Conservation (phyloP, 306 rosid species). For the Vachellia collinsii region DNA sequence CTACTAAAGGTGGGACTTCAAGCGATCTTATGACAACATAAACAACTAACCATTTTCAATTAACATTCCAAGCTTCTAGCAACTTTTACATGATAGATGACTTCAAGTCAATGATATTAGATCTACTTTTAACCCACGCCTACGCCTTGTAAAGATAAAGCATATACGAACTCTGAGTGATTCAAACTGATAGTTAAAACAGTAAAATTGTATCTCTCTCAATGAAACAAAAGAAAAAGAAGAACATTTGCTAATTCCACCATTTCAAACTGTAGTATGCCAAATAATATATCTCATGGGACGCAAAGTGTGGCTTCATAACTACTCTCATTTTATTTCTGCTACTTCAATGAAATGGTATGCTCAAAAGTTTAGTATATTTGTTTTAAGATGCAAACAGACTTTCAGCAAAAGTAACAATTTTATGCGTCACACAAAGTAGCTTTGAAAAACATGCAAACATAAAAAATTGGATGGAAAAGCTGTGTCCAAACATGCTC, state of each 20-base stretch:
- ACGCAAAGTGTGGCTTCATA: constrained; percentile 12
- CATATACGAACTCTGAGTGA: constrained; percentile 7
- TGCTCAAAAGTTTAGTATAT: not conserved
- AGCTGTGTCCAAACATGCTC: not conserved
- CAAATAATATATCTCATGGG: constrained; percentile 1
- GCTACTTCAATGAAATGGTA: constrained; percentile 19
- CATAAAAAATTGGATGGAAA: not conserved
- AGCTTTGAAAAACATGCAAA: not conserved
- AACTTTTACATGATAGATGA: constrained; percentile 20
- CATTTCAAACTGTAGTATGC: constrained; percentile 5
- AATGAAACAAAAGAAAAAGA: not conserved
- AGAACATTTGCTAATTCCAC: not conserved
- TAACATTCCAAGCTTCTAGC: not conserved
- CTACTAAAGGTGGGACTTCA: constrained; percentile 12
- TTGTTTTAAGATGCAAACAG: not conserved
- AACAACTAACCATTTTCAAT: constrained; percentile 22
- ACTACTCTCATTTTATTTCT: not conserved
- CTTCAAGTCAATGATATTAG: constrained; percentile 13
- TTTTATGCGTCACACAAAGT: not conserved
- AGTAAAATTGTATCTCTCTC: not conserved
- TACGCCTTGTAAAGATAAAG: constrained; percentile 22
- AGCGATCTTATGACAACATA: constrained; percentile 11
- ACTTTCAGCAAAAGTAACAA: not conserved
- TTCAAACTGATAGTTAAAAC: constrained; percentile 19
- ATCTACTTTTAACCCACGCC: constrained; percentile 18